Base-by-base conservation (phyloP, 1,284 basidiomycete genomes). In the Coriolopsis trogii region DNA sequence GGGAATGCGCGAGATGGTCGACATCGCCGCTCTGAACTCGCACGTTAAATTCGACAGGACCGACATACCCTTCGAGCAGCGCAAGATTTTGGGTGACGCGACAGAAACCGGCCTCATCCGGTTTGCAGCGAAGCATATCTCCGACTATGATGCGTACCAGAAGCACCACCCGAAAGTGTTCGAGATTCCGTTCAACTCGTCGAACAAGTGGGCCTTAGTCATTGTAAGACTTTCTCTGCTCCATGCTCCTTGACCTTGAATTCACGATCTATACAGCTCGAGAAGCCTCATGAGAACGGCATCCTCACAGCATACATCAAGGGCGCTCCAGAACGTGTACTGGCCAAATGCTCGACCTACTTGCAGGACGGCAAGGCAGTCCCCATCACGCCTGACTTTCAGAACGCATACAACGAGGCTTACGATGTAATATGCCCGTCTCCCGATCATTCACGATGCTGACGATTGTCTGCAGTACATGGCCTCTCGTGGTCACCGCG, bases 161-260 rank as follows among this genome's bases (percentile, higher is more conserved):
- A 79, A 77, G 68, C 68, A 67, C 24, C 70, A 76, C 59, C 73
- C 78, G 4, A 84, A 84, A 62, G 79, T 81, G 13, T 87, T 86
- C 56, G 83, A 85, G 68, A 81, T 87, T 12, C 85, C 85, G 24
- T 87, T 87, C 72, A 87, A 87, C 63, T 84, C 84, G 13, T 80
- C 79, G 10, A 86, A 86, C 63, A 87, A 87, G 69, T 87, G 84
- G 84, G 84, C 84, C 10, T 63, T 87, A 49, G 82, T 83, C 33
- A 83, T 86, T 30, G 84, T 85, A 49, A 65, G 81, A 71, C 29
- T 30, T 49, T 39, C n/a, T 7, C 20, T n/a, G 20, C n/a, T 34
- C n/a, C 4, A 18, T 34, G 4, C 24, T 36, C 20, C 33, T 24
- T 40, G 13, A 37, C 10, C 7, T 48, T 18, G 16, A 24, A 16